Base-by-base conservation (phyloP, 805 yeast species). In the Starmera amethionina region DNA sequence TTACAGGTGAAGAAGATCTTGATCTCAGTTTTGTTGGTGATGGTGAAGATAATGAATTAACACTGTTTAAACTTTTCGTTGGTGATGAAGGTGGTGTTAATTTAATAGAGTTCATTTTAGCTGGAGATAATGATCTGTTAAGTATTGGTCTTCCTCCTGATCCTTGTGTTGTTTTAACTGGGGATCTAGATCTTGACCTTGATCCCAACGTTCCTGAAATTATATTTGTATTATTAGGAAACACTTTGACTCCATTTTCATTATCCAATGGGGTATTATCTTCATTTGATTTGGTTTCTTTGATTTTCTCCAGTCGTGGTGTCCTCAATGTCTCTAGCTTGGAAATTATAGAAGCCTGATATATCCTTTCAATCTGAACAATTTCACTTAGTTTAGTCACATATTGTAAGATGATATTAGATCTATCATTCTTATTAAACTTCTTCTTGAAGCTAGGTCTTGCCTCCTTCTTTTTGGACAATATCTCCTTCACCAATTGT, bases 361-460 rank as follows among this genome's bases (percentile, higher is more conserved):
- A 79, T 10, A 82, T 72, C 37, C 89, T 59, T 10, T 73, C 75
- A n/a, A 79, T 73, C 57, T 82, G 89, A 13, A 80, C 75, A 41
- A 73, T 68, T 40, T 75, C 70, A 13, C 84, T 83, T 37, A 81
- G 49, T 36, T 61, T 67, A 16, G 59, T 62, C 28, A 80, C 59
- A 51, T 75, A 82, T 9, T 55, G 56, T 22, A 60, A 43, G 13
- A 81, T 71, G 27, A 80, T 71, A 13, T 44, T 36, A 0, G 70
- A 62, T 36, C 77, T 58, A 36, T 67, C 72, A 39, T 65, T 63
- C 40, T 59, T 66, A 40, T 54, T 56, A 40, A 68, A 60, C 5
- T 14, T 16, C 18, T 37, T 42, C 42, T 48, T 54, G 16, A 37
- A 49, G 19, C 52, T 48, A 32, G 56, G 56, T 35, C 44, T 19